Evolutionary conservation across 495 filamentous ascomycete genomes (phyloP), one percentile per base, ranked within the genome.

Genomic region (Symbiotaphrina buchneri): DNA sequence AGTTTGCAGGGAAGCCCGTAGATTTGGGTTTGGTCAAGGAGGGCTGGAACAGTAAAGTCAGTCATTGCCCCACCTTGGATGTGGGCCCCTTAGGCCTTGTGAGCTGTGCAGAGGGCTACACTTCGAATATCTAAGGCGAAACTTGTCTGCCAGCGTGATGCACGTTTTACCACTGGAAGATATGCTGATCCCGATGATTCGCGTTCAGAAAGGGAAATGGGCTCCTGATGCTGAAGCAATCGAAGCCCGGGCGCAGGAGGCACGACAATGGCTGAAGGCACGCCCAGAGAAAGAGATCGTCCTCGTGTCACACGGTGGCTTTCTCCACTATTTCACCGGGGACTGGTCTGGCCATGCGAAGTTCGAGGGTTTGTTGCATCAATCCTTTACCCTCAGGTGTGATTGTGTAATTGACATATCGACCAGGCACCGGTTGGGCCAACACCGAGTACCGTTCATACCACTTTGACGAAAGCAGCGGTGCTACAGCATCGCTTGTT

Each of bases 371-470:
- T n/a, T n/a, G n/a, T n/a, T n/a, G 68, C 63, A 52, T 27, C 56
- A 52, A n/a, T 3, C 15, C 27, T 7, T 7, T 3, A 28, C 8
- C 8, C 10, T 29, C 19, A n/a, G 21, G 18, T 38, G 21, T 14
- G 20, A 15, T 24, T 29, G 13, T 6, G 21, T 24, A 17, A 36
- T 30, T 5, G 31, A 27, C 18, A 25, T 33, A n/a, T 29, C 21
- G 27, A 59, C 74, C n/a, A n/a, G n/a, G 79, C 18, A 90, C 82
- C 0, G 79, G 78, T 11, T 93, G 84, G 84, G 39, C 40, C 6
- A 93, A 94, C 49, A 74, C 73, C 7, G 83, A 93, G 51, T 77
- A 61, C 44, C 69, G 84, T 30, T 69, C 65, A 5, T 94, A 74
- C 48, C 50, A 50, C 19, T 91, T 90, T 53, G 53, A 49, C 3